phyloP scores from a whole-genome alignment of 352 stramenopile species.

The Albugo laibachii region DNA sequence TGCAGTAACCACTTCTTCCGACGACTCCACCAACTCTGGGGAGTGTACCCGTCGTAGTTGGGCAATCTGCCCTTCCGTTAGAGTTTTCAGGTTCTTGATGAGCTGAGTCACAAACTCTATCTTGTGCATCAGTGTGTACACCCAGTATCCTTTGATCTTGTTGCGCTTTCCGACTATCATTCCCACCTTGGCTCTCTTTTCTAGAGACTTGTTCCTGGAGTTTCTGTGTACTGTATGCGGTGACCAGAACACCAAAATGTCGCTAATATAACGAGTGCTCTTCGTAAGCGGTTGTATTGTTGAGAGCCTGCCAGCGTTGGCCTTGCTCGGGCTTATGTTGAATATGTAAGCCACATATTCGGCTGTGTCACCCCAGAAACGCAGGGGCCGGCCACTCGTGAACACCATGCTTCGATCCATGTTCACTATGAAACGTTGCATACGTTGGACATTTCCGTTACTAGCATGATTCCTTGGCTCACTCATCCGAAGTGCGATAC shows the following conservation, averaged over 20 bases:
- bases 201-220: not conserved
- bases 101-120: not conserved
- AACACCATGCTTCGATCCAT: not conserved
- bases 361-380: not conserved
- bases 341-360: not conserved
- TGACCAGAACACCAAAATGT: not conserved
- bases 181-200: not conserved
- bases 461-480: not conserved
- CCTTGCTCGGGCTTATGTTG: not conserved
- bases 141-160: not conserved
- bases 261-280: not conserved
- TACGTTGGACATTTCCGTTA: not conserved
- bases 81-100: not conserved
- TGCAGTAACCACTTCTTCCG: not conserved
- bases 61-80: not conserved
- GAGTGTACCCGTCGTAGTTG: slow-evolving; percentile 1
- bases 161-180: not conserved
- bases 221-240: not conserved
- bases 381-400: not conserved
- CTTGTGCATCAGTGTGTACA: not conserved
- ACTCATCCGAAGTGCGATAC: not conserved
- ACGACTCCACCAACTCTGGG: not conserved
- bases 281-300: not conserved
- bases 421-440: not conserved
- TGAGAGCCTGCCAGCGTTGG: not conserved